Base-by-base conservation (phyloP, 228 moss, liverwort and hornwort genomes). In the Sphagnum fallax region DNA sequence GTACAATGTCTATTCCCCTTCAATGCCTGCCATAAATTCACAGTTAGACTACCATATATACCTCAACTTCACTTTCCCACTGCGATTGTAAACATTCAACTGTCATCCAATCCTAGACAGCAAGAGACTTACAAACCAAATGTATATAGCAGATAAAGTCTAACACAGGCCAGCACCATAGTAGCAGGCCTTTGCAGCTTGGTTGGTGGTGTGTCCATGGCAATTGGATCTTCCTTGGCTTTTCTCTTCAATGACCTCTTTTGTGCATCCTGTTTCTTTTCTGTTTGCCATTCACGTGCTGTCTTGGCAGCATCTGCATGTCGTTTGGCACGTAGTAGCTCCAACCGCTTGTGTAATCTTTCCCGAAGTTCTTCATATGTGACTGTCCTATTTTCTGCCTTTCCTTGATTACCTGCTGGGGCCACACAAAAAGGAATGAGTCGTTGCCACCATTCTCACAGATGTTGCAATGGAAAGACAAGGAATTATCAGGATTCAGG, bases 321-420 rank as follows among this genome's bases (percentile, higher is more conserved):
- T 62, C 93, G 83, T 81, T 97, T 88, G 10, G 97, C 82, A 66
- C 93, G 89, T 57, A 93, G 70, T 78, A 90, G 53, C 74, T 90
- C 87, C 60, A 93, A 84, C 18, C 97, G 81, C 75, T 97, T 97
- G 60, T 91, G 93, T 70, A 97, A 69, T 69, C 89, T 87, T 65
- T 90, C 91, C 52, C 82, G 84, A 71, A 93, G 75, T 51, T 91
- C 91, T 67, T 91, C 93, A 75, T 87, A 88, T 4, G 97, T 97
- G 47, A 93, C 93, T 47, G 87, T 89, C 73, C 93, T 76, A 6
- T 86, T 82, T 14, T 75, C 78, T 16, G 79, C 75, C 48, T 51
- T 65, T 72, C 65, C 77, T 32, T 32, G 32, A 32, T 32, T 32
- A 32, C 60, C 14, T 61, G 16, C 14, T 16, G n/a, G 16, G 16